Evolutionary conservation across 192 early-diverging fungal genomes (phyloP).

Genomic region (Paraglomus occultum): DNA sequence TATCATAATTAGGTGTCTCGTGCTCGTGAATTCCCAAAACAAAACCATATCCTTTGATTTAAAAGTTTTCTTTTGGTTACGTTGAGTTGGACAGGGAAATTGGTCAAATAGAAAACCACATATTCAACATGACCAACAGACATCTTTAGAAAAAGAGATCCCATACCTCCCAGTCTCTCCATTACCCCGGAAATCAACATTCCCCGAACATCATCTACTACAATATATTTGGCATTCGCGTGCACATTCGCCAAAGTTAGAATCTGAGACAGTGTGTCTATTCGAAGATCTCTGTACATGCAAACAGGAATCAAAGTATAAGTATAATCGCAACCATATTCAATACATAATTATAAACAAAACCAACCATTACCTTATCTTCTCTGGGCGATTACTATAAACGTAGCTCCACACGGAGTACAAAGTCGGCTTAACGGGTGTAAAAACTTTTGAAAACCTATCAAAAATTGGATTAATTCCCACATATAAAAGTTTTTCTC

Average conservation of each 20-base stretch:
- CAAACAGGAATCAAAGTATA: conserved; percentile 13
- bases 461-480: conserved; percentile 2
- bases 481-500: conserved; percentile 72
- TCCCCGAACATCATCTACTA: conserved; percentile 91
- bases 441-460: conserved; percentile 82
- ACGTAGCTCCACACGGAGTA: conserved; percentile 77
- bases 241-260: conserved; percentile 82
- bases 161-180: conserved; percentile 65
- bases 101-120: neutral
- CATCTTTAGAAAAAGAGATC: neutral
- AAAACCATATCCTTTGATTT: conserved; percentile 46
- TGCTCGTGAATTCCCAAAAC: conserved; percentile 75
- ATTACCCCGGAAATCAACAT: conserved; percentile 77
- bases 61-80: neutral
- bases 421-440: conserved; percentile 71
- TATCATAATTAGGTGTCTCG: conserved; percentile 69
- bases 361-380: conserved; percentile 55
- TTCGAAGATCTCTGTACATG: conserved; percentile 60
- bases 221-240: conserved; percentile 63
- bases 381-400: conserved; percentile 72
- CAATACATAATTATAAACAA: conserved; percentile 3
- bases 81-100: neutral
- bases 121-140: conserved; percentile 23
- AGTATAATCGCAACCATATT: neutral
- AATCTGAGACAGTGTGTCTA: conserved; percentile 92